A percentile compares a stretch with the other conserved stretches of the same genome.
phyloP scores from a whole-genome alignment of 768 basidiomycete species.

The Suillus sp. region DNA sequence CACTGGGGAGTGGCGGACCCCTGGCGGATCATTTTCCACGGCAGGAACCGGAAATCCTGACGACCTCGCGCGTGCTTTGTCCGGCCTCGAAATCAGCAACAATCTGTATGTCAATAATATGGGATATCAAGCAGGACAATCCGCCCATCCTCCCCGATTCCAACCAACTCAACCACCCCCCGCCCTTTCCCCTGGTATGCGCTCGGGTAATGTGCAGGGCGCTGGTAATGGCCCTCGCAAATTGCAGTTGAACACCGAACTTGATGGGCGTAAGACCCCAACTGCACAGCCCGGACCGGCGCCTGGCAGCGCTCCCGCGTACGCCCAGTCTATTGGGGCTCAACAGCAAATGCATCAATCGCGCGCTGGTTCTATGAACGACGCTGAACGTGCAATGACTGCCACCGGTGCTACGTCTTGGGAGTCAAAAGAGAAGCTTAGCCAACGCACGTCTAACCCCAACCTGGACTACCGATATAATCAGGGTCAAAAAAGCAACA shows the following conservation, averaged over 20 bases:
- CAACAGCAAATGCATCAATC: conserved; percentile 37
- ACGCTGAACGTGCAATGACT: conserved; percentile 38
- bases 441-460: conserved; percentile 63
- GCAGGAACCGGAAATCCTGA: conserved; percentile 50
- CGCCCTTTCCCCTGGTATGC: conserved; percentile 45
- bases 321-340: conserved; percentile 44
- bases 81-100: conserved; percentile 60
- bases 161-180: conserved; percentile 51
- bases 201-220: conserved; percentile 42
- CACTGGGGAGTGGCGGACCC: conserved; percentile 59
- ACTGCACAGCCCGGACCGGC: conserved; percentile 44
- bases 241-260: conserved; percentile 61
- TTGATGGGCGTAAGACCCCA: conserved; percentile 68
- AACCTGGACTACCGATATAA: conserved; percentile 67
- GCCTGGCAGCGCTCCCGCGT: conserved; percentile 53
- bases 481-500: conserved; percentile 36
- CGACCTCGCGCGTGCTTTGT: conserved; percentile 75
- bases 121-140: conserved; percentile 49
- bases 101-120: conserved; percentile 32
- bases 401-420: conserved; percentile 47
- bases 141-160: conserved; percentile 70
- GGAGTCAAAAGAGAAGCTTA: conserved; percentile 67
- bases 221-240: conserved; percentile 42
- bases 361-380: conserved; percentile 33
- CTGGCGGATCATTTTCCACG: conserved; percentile 36